Base-by-base conservation (phyloP, 164 flowering plant genomes). In the Macadamia tetraphylla region DNA sequence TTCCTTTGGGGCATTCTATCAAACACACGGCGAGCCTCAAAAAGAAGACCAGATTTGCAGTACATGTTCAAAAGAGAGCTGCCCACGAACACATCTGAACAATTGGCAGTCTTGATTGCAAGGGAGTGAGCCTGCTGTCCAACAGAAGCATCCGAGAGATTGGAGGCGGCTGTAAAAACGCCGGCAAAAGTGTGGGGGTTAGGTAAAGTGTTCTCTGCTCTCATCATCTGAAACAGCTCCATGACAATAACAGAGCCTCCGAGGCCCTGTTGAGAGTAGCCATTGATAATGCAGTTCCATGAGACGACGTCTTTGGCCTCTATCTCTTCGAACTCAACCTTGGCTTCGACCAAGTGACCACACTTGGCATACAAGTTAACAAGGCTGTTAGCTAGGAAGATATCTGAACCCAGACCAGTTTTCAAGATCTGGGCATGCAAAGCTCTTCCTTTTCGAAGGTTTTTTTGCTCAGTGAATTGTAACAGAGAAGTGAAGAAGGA, bases 241-340 rank as follows among this genome's bases (percentile, higher is more conserved):
- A 92, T 42, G 18, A 77, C 87, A 6, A 58, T 32, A 10, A 75
- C 43, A 6, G 81, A 62, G 5, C 63, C 72, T 5, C 32, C 13
- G 29, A 64, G 62, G 6, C 81, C 81, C 62, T 76, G 73, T 44
- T 82, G 88, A 58, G 91, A 76, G 78, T 74, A 78, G 29, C 77
- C 86, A 65, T 80, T 88, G 85, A 92, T 85, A 73, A 92, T 80
- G 73, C 79, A 81, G 76, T 90, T 92, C 87, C 88, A 92, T 30
- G 96, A 84, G 61, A 84, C 87, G 9, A 82, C 81, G 73, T 88
- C 94, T 10, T 76, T 79, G 68, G 65, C 13, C 23, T 62, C 70
- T 11, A 83, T 82, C 23, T 70, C 78, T 11, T 78, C 77, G 78
- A 92, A 90, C 14, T 80, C 75, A 62, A 73, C 71, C 51, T 63